A percentile compares a stretch with the other conserved stretches of the same genome.
Evolutionary conservation across 2,329 filamentous ascomycete genomes (phyloP).

Genomic region (Camillea tinctor): DNA sequence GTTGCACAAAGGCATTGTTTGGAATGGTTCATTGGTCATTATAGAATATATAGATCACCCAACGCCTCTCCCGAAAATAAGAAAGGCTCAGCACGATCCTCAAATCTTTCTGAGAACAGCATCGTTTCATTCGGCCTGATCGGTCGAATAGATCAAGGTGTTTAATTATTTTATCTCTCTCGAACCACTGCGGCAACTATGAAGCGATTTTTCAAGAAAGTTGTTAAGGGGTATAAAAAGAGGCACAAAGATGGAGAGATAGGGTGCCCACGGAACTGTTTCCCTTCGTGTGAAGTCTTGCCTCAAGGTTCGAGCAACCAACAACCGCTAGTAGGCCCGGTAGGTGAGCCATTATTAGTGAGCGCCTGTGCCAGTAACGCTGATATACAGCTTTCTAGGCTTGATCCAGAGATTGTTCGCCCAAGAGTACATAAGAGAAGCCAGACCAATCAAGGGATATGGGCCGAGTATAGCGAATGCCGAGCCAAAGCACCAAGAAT

Average conservation of each 20-base stretch:
- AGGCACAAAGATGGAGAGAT: not conserved
- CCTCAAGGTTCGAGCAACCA: too few species aligned
- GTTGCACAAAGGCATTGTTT: not conserved
- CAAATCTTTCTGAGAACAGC: not conserved
- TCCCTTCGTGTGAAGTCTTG: too few species aligned
- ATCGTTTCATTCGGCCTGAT: not conserved
- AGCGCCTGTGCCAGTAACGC: not conserved
- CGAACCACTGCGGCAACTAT: not conserved
- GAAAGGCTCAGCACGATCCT: not conserved
- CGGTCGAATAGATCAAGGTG: not conserved
- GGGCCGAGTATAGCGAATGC: not conserved
- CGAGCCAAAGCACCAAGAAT: not conserved
- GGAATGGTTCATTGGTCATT: not conserved
- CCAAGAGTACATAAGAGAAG: not conserved
- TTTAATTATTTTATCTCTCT: not conserved
- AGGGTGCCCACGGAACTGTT: too few species aligned
- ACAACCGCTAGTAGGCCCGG: too few species aligned
- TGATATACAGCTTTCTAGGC: not conserved
- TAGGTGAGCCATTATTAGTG: not conserved
- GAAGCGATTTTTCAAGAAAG: not conserved
- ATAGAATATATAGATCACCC: not conserved
- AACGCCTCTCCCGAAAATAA: not conserved
- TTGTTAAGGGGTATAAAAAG: not conserved
- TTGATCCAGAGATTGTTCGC: not conserved
- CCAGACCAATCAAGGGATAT: not conserved